phyloP scores from a whole-genome alignment of 805 yeast species.

The Candida incommunis region DNA sequence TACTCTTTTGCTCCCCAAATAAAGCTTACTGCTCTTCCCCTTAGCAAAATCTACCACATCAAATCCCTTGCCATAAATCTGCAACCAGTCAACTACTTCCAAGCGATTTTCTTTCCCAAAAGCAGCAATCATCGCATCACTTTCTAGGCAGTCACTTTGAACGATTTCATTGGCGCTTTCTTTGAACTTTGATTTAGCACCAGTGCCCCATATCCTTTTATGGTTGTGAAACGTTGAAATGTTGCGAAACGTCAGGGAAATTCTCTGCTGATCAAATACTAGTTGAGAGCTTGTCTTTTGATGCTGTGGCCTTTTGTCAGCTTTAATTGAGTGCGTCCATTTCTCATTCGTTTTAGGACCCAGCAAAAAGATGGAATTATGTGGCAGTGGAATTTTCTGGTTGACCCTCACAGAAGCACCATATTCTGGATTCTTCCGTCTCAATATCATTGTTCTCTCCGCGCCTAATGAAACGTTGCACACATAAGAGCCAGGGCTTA shows the following conservation, averaged over 20 bases:
- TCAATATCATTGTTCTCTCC: conserved; percentile 5
- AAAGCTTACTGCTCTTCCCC: not conserved
- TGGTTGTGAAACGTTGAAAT: conserved; percentile 5
- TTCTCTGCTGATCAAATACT: conserved; percentile 6
- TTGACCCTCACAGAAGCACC: conserved; percentile 3
- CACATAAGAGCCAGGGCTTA: conserved; percentile 10
- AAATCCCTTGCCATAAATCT: not conserved
- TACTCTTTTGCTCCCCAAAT: not conserved
- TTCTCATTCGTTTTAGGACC: conserved; percentile 7
- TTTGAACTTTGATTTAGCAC: conserved; percentile 1
- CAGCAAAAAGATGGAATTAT: conserved; percentile 8
- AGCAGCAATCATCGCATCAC: not conserved
- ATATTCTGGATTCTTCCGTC: conserved; percentile 2
- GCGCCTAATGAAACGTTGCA: conserved; percentile 11
- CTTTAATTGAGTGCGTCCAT: conserved; percentile 10
- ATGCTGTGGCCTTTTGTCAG: conserved; percentile 3
- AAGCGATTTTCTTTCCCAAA: not conserved
- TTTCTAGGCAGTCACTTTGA: not conserved
- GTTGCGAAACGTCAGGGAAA: conserved; percentile 8
- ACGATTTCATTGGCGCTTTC: not conserved
- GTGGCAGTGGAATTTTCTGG: conserved; percentile 6
- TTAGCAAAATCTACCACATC: not conserved
- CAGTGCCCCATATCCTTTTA: conserved; percentile 6
- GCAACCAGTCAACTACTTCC: not conserved
- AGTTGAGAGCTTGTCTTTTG: conserved; percentile 3